A percentile compares a stretch with the other conserved stretches of the same genome.
phyloP scores from a whole-genome alignment of 2,329 filamentous ascomycete species.

The Pseudocercospora eumusae region DNA sequence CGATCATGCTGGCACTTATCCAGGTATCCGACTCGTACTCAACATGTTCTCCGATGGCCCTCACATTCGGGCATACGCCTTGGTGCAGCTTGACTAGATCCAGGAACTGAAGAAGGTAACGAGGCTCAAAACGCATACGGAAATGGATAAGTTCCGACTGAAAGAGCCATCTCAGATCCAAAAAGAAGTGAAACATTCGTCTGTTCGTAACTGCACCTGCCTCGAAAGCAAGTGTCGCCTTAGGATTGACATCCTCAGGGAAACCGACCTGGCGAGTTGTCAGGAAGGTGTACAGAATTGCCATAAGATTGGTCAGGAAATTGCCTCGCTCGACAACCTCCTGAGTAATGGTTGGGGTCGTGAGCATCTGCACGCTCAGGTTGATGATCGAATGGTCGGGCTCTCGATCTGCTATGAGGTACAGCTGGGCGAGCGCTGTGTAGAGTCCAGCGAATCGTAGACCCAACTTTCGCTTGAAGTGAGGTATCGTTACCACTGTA shows the following conservation, averaged over 20 bases:
- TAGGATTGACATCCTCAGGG: constrained; percentile 82
- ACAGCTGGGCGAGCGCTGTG: constrained; percentile 88
- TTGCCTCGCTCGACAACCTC: constrained; percentile 95
- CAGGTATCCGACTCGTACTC: constrained; percentile 98
- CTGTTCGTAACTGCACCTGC: constrained; percentile 92
- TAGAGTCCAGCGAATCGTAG: constrained; percentile 94
- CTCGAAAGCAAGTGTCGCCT: constrained; percentile 87
- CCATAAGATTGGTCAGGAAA: constrained; percentile 91
- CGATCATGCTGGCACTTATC: constrained; percentile 94
- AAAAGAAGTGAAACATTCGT: constrained; percentile 96
- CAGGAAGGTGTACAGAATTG: constrained; percentile 95
- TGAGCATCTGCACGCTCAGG: constrained; percentile 92
- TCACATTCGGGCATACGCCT: constrained; percentile 90
- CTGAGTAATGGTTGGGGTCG: constrained; percentile 91
- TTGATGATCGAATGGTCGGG: constrained; percentile 99
- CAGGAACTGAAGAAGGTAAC: constrained; percentile 91
- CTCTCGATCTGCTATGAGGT: constrained; percentile 92
- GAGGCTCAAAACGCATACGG: constrained; percentile 75
- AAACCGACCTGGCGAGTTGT: constrained; percentile 95
- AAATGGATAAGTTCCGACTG: constrained; percentile 85
- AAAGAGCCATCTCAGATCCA: constrained; percentile 89
- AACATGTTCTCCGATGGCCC: constrained; percentile 91
- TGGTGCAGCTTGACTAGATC: constrained; percentile 95
- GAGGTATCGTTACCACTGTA: constrained; percentile 89
- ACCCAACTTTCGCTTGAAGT: constrained; percentile 93